phyloP scores from a whole-genome alignment of 345 rosid genomes.

The Abelmoschus esculentus region DNA sequence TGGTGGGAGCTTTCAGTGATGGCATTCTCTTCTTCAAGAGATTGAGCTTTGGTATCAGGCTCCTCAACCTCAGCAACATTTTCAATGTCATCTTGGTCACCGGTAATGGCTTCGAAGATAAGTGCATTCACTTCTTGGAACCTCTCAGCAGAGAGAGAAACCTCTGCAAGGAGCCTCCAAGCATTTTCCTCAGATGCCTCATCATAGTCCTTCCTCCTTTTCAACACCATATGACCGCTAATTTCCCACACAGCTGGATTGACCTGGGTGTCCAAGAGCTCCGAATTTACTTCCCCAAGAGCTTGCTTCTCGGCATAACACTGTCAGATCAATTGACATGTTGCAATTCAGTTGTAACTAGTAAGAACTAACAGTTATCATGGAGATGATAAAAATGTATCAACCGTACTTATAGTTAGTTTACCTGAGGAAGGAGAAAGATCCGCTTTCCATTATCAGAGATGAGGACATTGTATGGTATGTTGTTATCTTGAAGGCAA shows the following conservation, averaged over 20 bases:
- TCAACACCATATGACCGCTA: constrained; percentile 94
- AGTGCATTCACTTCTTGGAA: constrained; percentile 63
- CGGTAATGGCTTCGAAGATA: constrained; percentile 50
- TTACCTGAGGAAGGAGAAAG: constrained; percentile 90
- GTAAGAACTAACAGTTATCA: neutral
- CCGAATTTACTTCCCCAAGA: constrained; percentile 71
- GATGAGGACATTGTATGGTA: constrained; percentile 79
- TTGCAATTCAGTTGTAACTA: neutral
- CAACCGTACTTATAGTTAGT: neutral
- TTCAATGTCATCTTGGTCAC: constrained; percentile 15
- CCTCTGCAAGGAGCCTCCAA: constrained; percentile 83
- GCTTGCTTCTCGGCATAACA: constrained; percentile 98
- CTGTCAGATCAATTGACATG: constrained; percentile 35
- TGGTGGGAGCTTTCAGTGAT: constrained; percentile 28
- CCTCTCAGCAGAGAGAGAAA: constrained; percentile 80
- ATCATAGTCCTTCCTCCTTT: constrained; percentile 81
- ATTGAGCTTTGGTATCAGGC: constrained; percentile 17
- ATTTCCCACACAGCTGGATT: constrained; percentile 99
- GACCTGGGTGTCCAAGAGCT: constrained; percentile 87
- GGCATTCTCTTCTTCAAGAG: constrained; percentile 17
- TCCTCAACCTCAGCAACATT: constrained; percentile 22
- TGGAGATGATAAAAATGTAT: neutral
- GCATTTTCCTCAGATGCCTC: constrained; percentile 90
- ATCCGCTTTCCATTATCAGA: constrained; percentile 67
- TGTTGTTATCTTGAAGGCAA: constrained; percentile 83